Base-by-base conservation (phyloP, 163 green algal genomes). In the Chlorella variabilis region DNA sequence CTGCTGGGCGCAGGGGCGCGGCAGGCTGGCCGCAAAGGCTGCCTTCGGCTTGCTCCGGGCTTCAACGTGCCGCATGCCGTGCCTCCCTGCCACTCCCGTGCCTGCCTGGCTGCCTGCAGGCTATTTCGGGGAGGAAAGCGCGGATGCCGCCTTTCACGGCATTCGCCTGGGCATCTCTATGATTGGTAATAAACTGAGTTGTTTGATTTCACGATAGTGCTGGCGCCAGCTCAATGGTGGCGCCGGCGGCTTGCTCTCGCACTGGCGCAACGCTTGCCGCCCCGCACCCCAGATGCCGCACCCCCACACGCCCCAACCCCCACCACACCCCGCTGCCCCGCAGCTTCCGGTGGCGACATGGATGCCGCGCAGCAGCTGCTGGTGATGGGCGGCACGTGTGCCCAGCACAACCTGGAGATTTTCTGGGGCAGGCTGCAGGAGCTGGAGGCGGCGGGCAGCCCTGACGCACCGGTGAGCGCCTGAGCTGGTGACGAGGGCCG, bases 91-190 rank as follows among this genome's bases (percentile, higher is more conserved):
- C 5, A 63, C 54, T 63, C 20, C 20, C 54, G 23, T 63, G 9
- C 13, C 23, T 76, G 68, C 25, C 67, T 13, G 18, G 4, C 27
- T 31, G 18, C 69, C 13, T 79, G 36, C 73, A 80, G 73, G 51
- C 0, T 56, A 80, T n/a, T 80, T 80, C 59, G 73, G 73, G 18
- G 36, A 56, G 27, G 38, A 80, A 25, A 80, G 73, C 38, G 73
- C 73, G 0, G 73, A 80, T 41, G 73, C 73, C 2, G 73, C 73
- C 0, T 80, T 80, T 56, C 73, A 80, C 27, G 73, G 73, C 54
- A 80, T 80, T 38, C 54, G 73, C 54, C 54, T 80, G 4, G 73
- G 73, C 54, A 80, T 80, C 56, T 80, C 73, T 0, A 38, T 80
- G 5, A 69, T 80, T 20, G 39, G 73, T 80, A 33, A 29, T 29